Base-by-base conservation (phyloP, 2,329 filamentous ascomycete species). In the Paraconiothyrium sp. region DNA sequence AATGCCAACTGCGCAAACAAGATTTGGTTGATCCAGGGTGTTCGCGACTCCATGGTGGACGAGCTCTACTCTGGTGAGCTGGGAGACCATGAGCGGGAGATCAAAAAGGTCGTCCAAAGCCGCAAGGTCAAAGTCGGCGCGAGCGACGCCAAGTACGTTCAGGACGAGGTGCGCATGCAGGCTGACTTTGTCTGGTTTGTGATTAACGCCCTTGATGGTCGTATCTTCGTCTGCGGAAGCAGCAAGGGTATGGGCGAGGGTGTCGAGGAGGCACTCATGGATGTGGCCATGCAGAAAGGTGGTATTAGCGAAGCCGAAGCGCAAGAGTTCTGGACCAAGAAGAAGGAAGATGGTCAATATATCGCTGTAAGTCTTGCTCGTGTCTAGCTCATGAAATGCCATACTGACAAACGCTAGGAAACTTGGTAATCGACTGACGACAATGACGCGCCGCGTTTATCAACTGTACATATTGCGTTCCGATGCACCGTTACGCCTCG, bases 151-250 rank as follows among this genome's bases (percentile, higher is more conserved):
- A 90, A 91, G 67, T 99, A 99, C 75, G 95, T 99, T 1, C 95
- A 99, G 76, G 95, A 99, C 73, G 95, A 98, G 79, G 94, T 99
- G 9, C 85, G 88, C 11, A 86, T 92, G 66, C 95, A 98, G 78
- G 92, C 94, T 1, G 95, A 98, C 75, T 86, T 98, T n/a, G 94
- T 98, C 16, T 99, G 95, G 95, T 97, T 93, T 78, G 93, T 98
- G 66, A 92, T 97, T 84, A 98, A 98, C 78, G 89, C 93, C 2
- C 85, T 98, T n/a, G 95, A 99, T 73, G 95, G 95, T 1, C 89
- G 95, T 56, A 89, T 98, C 56, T 99, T 99, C 76, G 95, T 99
- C 61, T 99, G 95, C 78, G 95, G 95, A 54, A 96, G 92, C 80
- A 93, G 89, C 74, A 93, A 92, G 82, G 95, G 95, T 59, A 99